Conservation (phyloP, 1,284 basidiomycete genomes). For the Pseudozyma sp. region DNA sequence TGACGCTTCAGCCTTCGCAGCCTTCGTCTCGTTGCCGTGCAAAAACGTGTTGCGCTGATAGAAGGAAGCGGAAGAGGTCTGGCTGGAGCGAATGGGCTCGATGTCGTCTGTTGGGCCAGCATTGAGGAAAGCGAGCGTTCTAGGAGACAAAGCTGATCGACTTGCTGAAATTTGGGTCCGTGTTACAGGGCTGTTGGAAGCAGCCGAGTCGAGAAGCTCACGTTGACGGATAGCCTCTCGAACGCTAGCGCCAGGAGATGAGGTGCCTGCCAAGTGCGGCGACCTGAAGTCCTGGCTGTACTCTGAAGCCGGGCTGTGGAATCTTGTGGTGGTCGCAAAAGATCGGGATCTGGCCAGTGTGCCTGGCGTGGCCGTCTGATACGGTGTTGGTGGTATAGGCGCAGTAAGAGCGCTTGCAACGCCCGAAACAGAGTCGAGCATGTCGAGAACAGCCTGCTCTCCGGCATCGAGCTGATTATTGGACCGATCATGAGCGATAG, state of each 20-base stretch:
- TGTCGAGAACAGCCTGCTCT: conserved; percentile 53
- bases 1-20: background rate
- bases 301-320: conserved; percentile 43
- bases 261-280: conserved; percentile 33
- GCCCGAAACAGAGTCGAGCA: conserved; percentile 49
- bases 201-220: conserved; percentile 39
- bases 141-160: conserved; percentile 28
- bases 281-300: conserved; percentile 44
- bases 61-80: conserved; percentile 29
- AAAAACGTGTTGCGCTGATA: conserved; percentile 21
- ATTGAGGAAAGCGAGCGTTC: conserved; percentile 29
- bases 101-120: conserved; percentile 12
- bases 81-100: conserved; percentile 21
- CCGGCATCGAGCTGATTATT: conserved; percentile 28
- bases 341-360: conserved; percentile 35
- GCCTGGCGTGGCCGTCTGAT: conserved; percentile 39
- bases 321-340: conserved; percentile 30
- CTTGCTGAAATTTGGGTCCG: conserved; percentile 17
- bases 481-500: conserved; percentile 34
- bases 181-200: background rate
- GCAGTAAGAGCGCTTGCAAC: conserved; percentile 22
- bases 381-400: conserved; percentile 26
- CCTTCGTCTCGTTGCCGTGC: background rate
- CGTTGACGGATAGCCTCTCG: conserved; percentile 40
- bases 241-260: conserved; percentile 40